Base-by-base conservation (phyloP, 176 grass and related monocot species). In the Guadua angustifolia region DNA sequence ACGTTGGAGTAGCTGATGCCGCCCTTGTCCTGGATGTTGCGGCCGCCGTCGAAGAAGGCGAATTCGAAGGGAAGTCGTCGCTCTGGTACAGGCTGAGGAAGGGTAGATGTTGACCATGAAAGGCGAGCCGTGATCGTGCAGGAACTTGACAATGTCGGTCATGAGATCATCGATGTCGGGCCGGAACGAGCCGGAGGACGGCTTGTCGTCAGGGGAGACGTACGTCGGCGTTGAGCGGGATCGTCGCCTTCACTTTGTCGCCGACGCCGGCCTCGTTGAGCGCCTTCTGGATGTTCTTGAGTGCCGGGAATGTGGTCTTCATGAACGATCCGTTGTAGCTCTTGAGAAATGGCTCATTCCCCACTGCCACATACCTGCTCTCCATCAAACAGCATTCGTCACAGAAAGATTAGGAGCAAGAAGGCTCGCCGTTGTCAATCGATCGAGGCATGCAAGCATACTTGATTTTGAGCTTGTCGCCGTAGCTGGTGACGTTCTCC, bases 81-180 rank as follows among this genome's bases (percentile, higher is more conserved):
- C 92, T 97, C 47, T 88, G 78, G 86, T 89, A 87, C 38, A 97
- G 81, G 80, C 94, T 97, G 24, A 97, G 91, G 81, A 89, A 97
- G 0, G 94, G 76, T 97, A 97, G 89, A 97, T 97, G 94, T 97
- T 97, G 58, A 93, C 89, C 36, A 93, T 82, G 77, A 97, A 97
- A 5, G 94, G 86, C 0, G 94, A 12, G 38, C 58, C 71, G 38
- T 97, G 79, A 44, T 91, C 86, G 36, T 90, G 82, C 57, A 97
- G 63, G 81, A 97, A 97, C 46, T 73, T 88, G 5, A 93, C 91
- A 59, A 97, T 93, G 55, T 88, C 71, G 2, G 80, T 82, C 94
- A 97, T 91, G 10, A 91, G 77, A 43, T 22, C 87, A n/a, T 91
- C n/a, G 62, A 97, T 94, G 74, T 97, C 94, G 5, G 89, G 88